Base-by-base conservation (phyloP, 257 asterid species). In the Hygrophila difformis region DNA sequence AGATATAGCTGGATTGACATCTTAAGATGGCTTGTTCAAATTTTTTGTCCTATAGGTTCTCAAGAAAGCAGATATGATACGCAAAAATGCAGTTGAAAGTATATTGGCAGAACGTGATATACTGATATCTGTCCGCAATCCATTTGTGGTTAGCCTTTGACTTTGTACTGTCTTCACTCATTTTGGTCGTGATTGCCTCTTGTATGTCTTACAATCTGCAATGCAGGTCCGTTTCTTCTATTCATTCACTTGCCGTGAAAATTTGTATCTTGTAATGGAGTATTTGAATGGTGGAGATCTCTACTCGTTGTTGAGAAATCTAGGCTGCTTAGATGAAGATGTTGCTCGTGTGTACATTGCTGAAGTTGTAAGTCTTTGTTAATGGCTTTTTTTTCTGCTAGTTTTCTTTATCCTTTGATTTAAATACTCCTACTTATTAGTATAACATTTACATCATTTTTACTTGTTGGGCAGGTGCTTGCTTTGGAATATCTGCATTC, bases 241-340 rank as follows among this genome's bases (percentile, higher is more conserved):
- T 67, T 91, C 99, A 13, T 91, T 91, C 76, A 91, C 99, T 60
- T 91, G 99, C 55, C 94, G 99, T 19, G 99, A 91, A 41, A 91
- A 91, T 71, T 64, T 91, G 76, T 91, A 91, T 69, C 95, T 91
- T 50, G 99, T 91, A 43, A 91, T 91, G 99, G 99, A 91, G 80
- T 91, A 91, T 71, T 69, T 91, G 77, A 91, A 91, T 60, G 99
- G 99, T 14, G 99, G 99, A 61, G 99, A 91, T 81, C 84, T 91
- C 38, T 91, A 91, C 66, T 91, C 99, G 12, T 68, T 91, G 45
- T 73, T 91, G 76, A 82, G 99, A 64, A 91, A 91, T 76, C 81
- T 91, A 21, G 93, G 99, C 47, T 91, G 99, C 80, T 71, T 91
- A 53, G 96, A 91, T 53, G 99, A 91, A 78, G 99, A 86, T 56